phyloP scores from a whole-genome alignment of 2,329 filamentous ascomycete genomes.

The Teratosphaeriaceae sp. region DNA sequence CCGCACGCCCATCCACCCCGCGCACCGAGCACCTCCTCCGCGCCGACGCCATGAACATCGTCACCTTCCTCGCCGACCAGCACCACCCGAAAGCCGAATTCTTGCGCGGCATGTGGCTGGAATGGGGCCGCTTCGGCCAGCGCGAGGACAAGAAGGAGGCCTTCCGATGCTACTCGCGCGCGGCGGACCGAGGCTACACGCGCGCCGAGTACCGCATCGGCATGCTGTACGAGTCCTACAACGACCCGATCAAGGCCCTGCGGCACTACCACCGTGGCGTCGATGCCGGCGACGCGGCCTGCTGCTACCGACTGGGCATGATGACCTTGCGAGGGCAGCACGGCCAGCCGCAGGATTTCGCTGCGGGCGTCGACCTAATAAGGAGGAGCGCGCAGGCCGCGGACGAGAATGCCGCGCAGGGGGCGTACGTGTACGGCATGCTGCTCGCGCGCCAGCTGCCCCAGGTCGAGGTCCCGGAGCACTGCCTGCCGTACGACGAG shows the following conservation, averaged over 20 bases:
- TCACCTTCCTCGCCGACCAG: slow-evolving; percentile 83
- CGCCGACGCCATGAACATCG: slow-evolving; percentile 84
- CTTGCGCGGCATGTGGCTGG: slow-evolving; percentile 91
- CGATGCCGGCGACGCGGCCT: slow-evolving; percentile 76
- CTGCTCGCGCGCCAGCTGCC: slow-evolving; percentile 82
- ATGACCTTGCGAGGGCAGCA: slow-evolving; percentile 94
- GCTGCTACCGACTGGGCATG: slow-evolving; percentile 85
- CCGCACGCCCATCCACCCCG: slow-evolving; percentile 66
- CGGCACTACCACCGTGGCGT: slow-evolving; percentile 84
- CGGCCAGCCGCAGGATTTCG: slow-evolving; percentile 76
- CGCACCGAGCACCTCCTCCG: slow-evolving; percentile 82
- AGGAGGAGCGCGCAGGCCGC: slow-evolving; percentile 74
- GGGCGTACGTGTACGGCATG: slow-evolving; percentile 86
- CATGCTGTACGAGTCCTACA: slow-evolving; percentile 95
- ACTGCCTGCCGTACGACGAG: slow-evolving; percentile 63
- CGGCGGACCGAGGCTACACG: slow-evolving; percentile 79
- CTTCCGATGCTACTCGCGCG: slow-evolving; percentile 75
- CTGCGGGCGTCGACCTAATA: slow-evolving; percentile 73
- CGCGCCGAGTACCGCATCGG: slow-evolving; percentile 94
- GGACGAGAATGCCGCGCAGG: slow-evolving; percentile 94
- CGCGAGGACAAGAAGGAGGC: slow-evolving; percentile 92
- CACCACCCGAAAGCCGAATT: slow-evolving; percentile 91
- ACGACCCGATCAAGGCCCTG: slow-evolving; percentile 84
- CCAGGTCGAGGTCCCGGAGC: slow-evolving; percentile 76
- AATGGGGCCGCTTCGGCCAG: slow-evolving; percentile 93